Evolutionary conservation across 1,284 basidiomycete genomes (phyloP), one percentile per base, ranked within the genome.

Genomic region (Cerrena zonata): DNA sequence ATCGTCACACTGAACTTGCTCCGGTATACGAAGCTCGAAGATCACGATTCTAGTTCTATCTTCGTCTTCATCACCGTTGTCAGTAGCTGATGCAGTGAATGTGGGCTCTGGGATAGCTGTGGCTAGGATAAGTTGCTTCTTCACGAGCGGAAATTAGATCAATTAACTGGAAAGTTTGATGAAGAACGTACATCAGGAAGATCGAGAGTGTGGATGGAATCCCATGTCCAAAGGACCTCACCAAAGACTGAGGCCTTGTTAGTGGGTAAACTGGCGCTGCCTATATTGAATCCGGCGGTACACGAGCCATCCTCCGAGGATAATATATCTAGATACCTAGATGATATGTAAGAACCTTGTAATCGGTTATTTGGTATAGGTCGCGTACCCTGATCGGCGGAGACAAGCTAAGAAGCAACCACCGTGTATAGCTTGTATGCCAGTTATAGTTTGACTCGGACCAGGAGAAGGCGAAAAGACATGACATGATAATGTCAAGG

Each of bases 371-470:
- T 25, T 4, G 10, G n/a, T 12, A 46, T 39, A 21, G 19, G 15
- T 5, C 15, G 21, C 68, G 64, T 57, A 83, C 82, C 82, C 82
- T 47, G 72, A 69, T 55, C 73, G 68, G 49, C 82, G 80, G 25
- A 88, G 62, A 25, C 74, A 74, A 2, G 77, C 65, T 41, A 85
- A 54, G 44, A 76, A 64, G 11, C 67, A 57, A 15, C 68, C 65
- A 26, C 69, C 65, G n/a, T 73, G 65, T 18, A 82, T 63, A 15
- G 73, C 47, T 22, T 72, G 62, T 38, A 85, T 59, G 27, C 72
- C 70, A 27, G 73, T 68, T 2, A 83, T 68, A 12, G 72, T 61
- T 49, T 71, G 65, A 3, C 66, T 64, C 22, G 50, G 41, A 4
- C 76, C 73, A 37, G 69, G 64, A 10, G 60, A 64, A 4, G 74